Evolutionary conservation across 441 rosid genomes (phyloP), one percentile per base, ranked within the genome.

Genomic region (Theobroma grandiflorum): DNA sequence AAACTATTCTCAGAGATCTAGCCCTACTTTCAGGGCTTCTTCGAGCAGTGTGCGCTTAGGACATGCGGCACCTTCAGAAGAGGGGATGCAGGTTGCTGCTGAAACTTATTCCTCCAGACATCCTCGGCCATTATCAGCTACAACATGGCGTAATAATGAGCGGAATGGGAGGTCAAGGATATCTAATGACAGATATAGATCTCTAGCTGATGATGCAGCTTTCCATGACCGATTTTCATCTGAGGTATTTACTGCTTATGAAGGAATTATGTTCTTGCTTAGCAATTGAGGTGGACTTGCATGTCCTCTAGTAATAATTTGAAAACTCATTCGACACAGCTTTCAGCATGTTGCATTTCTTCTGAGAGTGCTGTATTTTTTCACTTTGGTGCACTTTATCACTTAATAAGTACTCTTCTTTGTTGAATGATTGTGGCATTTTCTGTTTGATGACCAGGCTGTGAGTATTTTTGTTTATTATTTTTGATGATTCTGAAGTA

Each of bases 141-240:
- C 74, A 80, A 81, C 91, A 62, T 89, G 95, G 98, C 93, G 87
- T 64, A 86, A 86, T 45, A 79, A 83, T 81, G 97, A 93, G 57
- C 88, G 91, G 82, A 81, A 81, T 63, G 91, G 92, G 83, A 92
- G 97, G 83, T 86, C 95, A 35, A 90, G 94, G 89, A 81, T 89
- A 70, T 85, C 93, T 4, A 78, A 87, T 78, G 97, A 93, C 69
- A 86, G 97, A 85, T 85, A 83, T 80, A 88, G 88, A 45, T 80
- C 92, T 68, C 79, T 87, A 66, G 77, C 89, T 57, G 86, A 85
- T 87, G 96, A 88, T 76, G 88, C 77, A 75, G 79, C 86, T 80
- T 84, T 86, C 68, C 94, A 84, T 59, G 90, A 88, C 63, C 90
- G 89, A 78, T 83, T 88, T 83, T 79, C 90, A 63, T 87, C 96